phyloP scores from a whole-genome alignment of 495 filamentous ascomycete species.

The Neurospora sp. region DNA sequence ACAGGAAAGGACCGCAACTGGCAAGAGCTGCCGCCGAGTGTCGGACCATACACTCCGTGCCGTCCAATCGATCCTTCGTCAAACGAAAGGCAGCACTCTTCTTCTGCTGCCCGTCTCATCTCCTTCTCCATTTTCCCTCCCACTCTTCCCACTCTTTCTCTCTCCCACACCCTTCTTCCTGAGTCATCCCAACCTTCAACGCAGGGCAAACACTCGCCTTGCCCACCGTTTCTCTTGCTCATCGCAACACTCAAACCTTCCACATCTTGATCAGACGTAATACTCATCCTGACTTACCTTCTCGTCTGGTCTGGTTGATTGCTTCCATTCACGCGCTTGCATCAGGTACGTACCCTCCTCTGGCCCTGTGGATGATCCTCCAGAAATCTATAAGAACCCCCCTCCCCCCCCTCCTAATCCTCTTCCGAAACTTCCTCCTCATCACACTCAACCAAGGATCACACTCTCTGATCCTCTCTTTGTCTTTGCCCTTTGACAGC shows the following conservation, averaged over 20 bases:
- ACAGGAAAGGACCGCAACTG: background rate
- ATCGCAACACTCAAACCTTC: background rate
- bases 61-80: background rate
- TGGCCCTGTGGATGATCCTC: background rate
- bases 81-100: background rate
- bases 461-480: background rate
- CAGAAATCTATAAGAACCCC: background rate
- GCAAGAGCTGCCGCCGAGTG: background rate
- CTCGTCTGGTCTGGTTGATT: background rate
- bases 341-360: background rate
- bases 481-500: background rate
- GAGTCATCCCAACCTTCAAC: background rate
- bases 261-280: background rate
- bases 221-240: background rate
- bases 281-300: background rate
- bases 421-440: background rate
- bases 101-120: background rate
- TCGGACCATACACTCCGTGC: background rate
- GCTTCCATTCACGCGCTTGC: background rate
- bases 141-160: background rate
- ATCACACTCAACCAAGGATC: background rate
- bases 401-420: background rate
- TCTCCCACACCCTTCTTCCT: background rate
- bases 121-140: background rate
- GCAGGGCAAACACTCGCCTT: constrained; percentile 1